A percentile compares a stretch with the other conserved stretches of the same genome.
Conservation (phyloP, 2,329 filamentous ascomycete genomes). For the Sarocladiaceae sp. region DNA sequence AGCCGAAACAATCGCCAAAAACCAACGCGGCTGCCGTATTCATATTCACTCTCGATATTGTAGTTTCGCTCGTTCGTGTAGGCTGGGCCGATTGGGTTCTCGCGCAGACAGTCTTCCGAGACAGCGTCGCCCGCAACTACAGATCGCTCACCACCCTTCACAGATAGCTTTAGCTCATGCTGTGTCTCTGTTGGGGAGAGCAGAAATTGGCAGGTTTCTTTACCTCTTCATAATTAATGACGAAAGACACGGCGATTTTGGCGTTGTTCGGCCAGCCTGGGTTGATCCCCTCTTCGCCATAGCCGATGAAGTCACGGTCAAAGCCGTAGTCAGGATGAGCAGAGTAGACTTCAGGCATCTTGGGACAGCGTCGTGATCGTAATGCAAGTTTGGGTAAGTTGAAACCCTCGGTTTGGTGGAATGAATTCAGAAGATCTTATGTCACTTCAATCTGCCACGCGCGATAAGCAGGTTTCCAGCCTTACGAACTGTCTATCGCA, state of each 20-base stretch:
- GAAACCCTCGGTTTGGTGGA: too few relatives aligned
- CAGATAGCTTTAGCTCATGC: too few relatives aligned
- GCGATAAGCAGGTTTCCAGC: too few relatives aligned
- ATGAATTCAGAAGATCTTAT: too few relatives aligned
- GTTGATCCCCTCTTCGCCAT: conserved; percentile 30
- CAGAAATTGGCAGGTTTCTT: too few relatives aligned
- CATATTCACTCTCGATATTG: conserved; percentile 43
- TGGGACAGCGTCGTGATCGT: too few relatives aligned
- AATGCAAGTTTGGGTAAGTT: too few relatives aligned
- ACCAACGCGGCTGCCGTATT: conserved; percentile 42
- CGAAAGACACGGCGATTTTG: conserved; percentile 38
- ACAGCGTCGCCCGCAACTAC: conserved; percentile 31
- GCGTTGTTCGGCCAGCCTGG: conserved; percentile 33
- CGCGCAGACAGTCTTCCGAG: conserved; percentile 30
- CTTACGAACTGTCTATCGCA: too few relatives aligned
- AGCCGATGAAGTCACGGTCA: conserved; percentile 28
- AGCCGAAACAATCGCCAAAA: conserved; percentile 43
- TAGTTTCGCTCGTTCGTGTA: conserved; percentile 35
- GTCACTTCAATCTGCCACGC: too few relatives aligned
- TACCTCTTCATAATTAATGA: conserved; percentile 40
- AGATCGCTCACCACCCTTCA: conserved; percentile 29
- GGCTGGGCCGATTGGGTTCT: conserved; percentile 27
- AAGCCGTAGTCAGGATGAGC: conserved; percentile 23
- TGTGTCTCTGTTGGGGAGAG: too few relatives aligned
- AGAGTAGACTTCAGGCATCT: conserved; percentile 23